Base-by-base conservation (phyloP, 352 stramenopile genomes). In the Globisporangium cylindrosporum region DNA sequence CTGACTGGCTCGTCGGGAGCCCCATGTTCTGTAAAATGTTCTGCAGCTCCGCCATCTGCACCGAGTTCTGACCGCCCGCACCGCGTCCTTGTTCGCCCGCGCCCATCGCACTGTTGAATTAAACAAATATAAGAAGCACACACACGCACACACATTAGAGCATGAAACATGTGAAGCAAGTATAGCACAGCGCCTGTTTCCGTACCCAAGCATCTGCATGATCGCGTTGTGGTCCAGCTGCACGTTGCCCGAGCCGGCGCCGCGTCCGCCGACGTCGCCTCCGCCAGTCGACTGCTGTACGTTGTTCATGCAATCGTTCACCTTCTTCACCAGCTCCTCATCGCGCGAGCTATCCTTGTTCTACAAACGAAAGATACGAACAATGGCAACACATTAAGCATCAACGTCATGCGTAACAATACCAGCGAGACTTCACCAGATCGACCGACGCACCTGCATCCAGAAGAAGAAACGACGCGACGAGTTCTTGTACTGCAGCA, bases 381-480 rank as follows among this genome's bases (percentile, higher is more conserved):
- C 3, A 36, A 70, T 25, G 2, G 46, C 29, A 72, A 48, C 2
- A 10, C 1, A 20, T 22, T 51, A 22, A 51, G 18, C 7, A 20
- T 22, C 18, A 51, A 51, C 18, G 18, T 12, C 43, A 49, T 49
- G 2, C 15, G 41, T n/a, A n/a, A 9, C 14, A 20, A 49, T 49
- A 49, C 14, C 15, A n/a, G 14, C 4, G 14, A 49, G 41, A n/a
- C n/a, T 25, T 18, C 38, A 25, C 8, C 3, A 38, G 25, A 54
- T 27, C 18, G 9, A 46, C 62, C 18, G 6, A 46, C 62, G 48
- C 34, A 92, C 90, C 86, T 98, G 93, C 91, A 98, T 97, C 93
- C 93, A 98, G 75, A 98, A 98, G 75, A 98, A 97, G 76, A 98
- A 98, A 24, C 92, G 89, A 20, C 93, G 88, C 8, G 85, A 86